Base-by-base conservation (phyloP, 179 eudicot species). In the Silene vulgaris region DNA sequence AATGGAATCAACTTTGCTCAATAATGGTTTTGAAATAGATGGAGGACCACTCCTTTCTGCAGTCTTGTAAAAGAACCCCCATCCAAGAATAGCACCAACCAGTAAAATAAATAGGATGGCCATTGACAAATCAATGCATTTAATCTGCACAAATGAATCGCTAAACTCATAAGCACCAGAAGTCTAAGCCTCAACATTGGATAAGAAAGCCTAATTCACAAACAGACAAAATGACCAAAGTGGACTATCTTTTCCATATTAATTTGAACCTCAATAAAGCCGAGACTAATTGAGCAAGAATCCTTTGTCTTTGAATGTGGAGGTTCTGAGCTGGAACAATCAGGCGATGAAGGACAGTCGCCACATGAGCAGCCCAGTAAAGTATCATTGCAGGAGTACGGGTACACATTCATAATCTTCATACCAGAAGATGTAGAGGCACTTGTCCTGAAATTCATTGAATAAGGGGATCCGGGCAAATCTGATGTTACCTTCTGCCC, bases 291-390 rank as follows among this genome's bases (percentile, higher is more conserved):
- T 28, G 90, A 86, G 83, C 99, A 95, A 20, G 96, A 86, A 79
- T 82, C 85, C 45, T 79, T 74, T 82, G 84, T 82, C 67, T 73
- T 85, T 74, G 87, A 73, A 64, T 85, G 77, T 70, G 96, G 89
- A 85, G 90, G 86, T 77, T 90, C 88, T 28, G 88, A 81, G 75
- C 75, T 82, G 32, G 97, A 86, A 85, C 99, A 95, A 32, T 73
- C 88, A 78, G 90, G 76, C 64, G 99, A 84, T 16, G 92, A 82
- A 79, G 96, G 93, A 80, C 99, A 95, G 83, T 95, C 99, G 69
- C 99, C 99, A 83, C 99, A 95, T 45, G 99, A 92, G 86, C 99
- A 95, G 66, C 99, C 97, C 45, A 95, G 88, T 19, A 91, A 90
- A 75, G 97, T 89, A 76, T 95, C 97, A 76, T 92, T 87, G 82